These are phyloP conservation scores for Geum urbanum DNA, from an alignment of 306 rosid genomes.

Conservation along the genomic window DNA sequence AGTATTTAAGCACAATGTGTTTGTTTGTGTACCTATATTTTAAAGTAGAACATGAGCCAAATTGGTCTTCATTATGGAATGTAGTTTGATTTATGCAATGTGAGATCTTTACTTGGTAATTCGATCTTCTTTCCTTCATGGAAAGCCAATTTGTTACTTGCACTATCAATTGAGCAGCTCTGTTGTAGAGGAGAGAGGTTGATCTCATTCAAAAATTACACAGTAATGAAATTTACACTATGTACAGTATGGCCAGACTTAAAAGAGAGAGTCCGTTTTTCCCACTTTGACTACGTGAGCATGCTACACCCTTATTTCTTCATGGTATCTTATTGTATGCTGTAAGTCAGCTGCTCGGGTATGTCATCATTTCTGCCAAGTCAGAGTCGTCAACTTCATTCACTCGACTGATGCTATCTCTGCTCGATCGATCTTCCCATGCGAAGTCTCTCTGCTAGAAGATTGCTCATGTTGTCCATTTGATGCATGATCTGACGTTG, in stretches of 20 bases:
- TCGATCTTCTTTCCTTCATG: not conserved
- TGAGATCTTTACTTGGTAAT: not conserved
- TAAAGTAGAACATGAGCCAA: slow-evolving; percentile 1
- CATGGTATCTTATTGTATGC: not conserved
- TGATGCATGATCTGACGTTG: slow-evolving; percentile 89
- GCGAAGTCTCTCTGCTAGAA: slow-evolving; percentile 58
- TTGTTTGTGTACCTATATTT: slow-evolving; percentile 4
- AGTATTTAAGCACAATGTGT: not conserved
- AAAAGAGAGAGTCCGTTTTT: not conserved
- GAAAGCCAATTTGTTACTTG: not conserved
- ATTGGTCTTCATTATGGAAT: not conserved
- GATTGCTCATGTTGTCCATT: slow-evolving; percentile 69
- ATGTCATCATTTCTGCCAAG: slow-evolving; percentile 43
- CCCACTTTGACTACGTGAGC: not conserved
- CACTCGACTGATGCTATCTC: slow-evolving; percentile 39
- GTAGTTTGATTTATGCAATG: not conserved
- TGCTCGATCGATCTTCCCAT: slow-evolving; percentile 45
- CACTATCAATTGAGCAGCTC: not conserved
- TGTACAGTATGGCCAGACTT: too few relatives aligned
- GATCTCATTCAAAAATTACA: not conserved
- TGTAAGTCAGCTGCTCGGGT: too few relatives aligned
- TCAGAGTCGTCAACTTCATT: slow-evolving; percentile 43
- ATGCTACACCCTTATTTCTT: not conserved
- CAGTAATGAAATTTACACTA: too few relatives aligned
- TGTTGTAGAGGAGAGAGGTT: too few relatives aligned